Evolutionary conservation across 148 eudicot species (phyloP), one percentile per base, ranked within the genome.

Genomic region (Cornus suecica): DNA sequence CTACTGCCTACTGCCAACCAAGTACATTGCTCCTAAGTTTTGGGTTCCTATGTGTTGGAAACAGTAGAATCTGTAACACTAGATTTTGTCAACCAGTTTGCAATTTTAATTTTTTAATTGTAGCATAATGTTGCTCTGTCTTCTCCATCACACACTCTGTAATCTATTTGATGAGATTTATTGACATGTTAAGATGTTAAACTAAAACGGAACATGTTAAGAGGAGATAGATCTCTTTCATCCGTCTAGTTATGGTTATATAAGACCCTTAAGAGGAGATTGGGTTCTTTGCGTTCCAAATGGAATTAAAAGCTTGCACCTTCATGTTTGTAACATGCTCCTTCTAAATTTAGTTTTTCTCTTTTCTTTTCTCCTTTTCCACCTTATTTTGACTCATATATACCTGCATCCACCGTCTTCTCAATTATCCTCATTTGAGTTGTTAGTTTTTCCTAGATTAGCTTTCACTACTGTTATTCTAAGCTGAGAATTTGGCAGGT

Each of bases 401-500:
- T 58, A 58, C 8, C 5, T 58, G 20, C 24, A 58, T 58, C 8
- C 20, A 58, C 7, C 62, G 3, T 18, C 62, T 58, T 58, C 24
- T 58, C 23, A 58, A 18, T 58, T 5, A 22, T 25, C 3, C 23
- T 22, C 54, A 14, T 18, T 22, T 58, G 22, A 58, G 1, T 48
- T 58, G 62, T 58, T 58, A 58, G 24, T 58, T 58, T 1, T 58
- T 58, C 22, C 24, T 18, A 4, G 8, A n/a, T 58, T 5, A 4
- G 23, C 24, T 20, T 58, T 24, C 5, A 9, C 24, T 58, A 9
- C 24, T 58, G 24, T 78, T 60, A 54, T 84, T 65, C 82, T 86
- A 77, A 86, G 74, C 70, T 75, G 54, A 75, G 66, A 76, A 71
- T 63, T 80, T 78, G 64, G 76, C 93, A 95, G 99, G 99, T 95